Conservation (phyloP, 495 filamentous ascomycete genomes). For the Aspergillus baeticus region DNA sequence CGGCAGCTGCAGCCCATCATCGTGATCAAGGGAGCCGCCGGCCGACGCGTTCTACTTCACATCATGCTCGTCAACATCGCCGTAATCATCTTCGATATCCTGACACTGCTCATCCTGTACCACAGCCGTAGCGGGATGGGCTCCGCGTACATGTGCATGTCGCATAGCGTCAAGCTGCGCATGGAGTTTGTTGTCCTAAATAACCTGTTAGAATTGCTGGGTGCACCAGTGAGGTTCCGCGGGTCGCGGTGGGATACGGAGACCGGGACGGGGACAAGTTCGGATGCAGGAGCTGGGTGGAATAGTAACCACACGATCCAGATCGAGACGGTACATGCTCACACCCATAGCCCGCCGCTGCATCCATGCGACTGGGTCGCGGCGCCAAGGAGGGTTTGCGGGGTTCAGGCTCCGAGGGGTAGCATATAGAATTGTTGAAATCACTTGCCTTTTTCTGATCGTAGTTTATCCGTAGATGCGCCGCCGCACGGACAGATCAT, state of each 20-base stretch:
- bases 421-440: too few species aligned
- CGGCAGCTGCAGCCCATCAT: conserved; percentile 34
- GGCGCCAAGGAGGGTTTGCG: too few species aligned
- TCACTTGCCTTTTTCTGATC: too few species aligned
- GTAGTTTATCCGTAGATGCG: too few species aligned
- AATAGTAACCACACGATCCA: neutral
- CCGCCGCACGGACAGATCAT: too few species aligned
- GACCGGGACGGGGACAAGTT: neutral
- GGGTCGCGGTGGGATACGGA: neutral
- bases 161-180: conserved; percentile 53
- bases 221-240: neutral
- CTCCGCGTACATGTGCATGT: conserved; percentile 39
- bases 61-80: conserved; percentile 45
- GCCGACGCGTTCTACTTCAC: conserved; percentile 35
- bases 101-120: conserved; percentile 35
- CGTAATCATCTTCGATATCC: conserved; percentile 36
- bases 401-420: too few species aligned
- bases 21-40: conserved; percentile 24
- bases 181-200: conserved; percentile 53
- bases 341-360: too few species aligned
- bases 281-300: neutral
- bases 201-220: conserved; percentile 30
- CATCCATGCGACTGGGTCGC: too few species aligned
- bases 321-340: too few species aligned
- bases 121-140: conserved; percentile 36